Conservation (phyloP, 495 filamentous ascomycete genomes). For the Penicillium cosmopolitanum region DNA sequence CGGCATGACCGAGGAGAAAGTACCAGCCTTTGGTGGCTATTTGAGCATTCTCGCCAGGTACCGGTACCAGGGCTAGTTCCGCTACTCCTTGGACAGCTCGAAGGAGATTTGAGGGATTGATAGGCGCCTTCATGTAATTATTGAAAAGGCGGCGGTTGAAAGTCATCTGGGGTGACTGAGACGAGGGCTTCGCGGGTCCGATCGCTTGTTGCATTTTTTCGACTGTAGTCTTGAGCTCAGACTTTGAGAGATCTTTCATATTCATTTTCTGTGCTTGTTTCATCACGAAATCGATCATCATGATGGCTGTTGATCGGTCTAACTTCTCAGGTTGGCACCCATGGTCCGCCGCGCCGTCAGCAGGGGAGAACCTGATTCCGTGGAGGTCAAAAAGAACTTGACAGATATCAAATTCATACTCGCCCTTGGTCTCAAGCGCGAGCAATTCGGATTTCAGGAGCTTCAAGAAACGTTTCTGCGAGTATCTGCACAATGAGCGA, state of each 20-base stretch:
- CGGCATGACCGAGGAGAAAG: conserved; percentile 85
- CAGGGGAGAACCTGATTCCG: conserved; percentile 75
- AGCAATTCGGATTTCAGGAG: conserved; percentile 83
- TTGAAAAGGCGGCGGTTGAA: conserved; percentile 77
- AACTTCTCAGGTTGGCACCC: conserved; percentile 74
- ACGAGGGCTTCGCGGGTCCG: conserved; percentile 64
- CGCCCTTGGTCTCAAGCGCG: conserved; percentile 61
- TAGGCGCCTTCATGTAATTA: conserved; percentile 73
- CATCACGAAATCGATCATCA: conserved; percentile 81
- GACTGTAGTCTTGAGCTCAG: conserved; percentile 82
- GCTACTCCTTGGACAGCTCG: conserved; percentile 76
- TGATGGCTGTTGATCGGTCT: conserved; percentile 72
- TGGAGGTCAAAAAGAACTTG: conserved; percentile 90
- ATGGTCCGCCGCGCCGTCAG: conserved; percentile 72
- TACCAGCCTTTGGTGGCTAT: conserved; percentile 89
- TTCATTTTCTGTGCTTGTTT: conserved; percentile 78
- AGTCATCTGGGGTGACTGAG: conserved; percentile 66
- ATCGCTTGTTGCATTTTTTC: conserved; percentile 85
- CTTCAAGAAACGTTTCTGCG: conserved; percentile 83
- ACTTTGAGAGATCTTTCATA: conserved; percentile 89
- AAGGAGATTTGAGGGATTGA: conserved; percentile 82
- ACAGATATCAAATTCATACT: conserved; percentile 76
- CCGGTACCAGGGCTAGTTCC: conserved; percentile 56
- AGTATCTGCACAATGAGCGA: conserved; percentile 82
- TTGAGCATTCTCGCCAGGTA: conserved; percentile 53